Base-by-base conservation (phyloP, 164 flowering plant genomes). In the Litsea cubeba region DNA sequence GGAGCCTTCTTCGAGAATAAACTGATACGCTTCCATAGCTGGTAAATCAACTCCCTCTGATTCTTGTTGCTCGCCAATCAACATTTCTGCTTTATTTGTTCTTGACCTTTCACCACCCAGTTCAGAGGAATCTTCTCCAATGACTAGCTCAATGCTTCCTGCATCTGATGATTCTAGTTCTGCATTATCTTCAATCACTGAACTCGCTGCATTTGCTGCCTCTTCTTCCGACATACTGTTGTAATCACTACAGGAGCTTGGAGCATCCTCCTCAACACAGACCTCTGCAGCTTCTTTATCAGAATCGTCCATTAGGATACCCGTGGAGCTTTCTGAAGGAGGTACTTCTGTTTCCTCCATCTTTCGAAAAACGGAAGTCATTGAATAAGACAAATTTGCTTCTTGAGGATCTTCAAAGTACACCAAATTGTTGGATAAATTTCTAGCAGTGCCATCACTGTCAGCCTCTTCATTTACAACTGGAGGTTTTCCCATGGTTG, bases 321-420 rank as follows among this genome's bases (percentile, higher is more conserved):
- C 67, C 3, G 11, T 46, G 24, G 68, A 26, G 26, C 70, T 8
- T 64, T 46, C 57, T 40, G n/a, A 2, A 40, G 25, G 14, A 35
- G 30, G 51, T 11, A 62, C 22, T 22, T 72, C 60, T 24, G 72
- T 49, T 50, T 76, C 68, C 30, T 70, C 74, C 10, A 22, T 12
- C 2, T 74, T 65, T 20, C 65, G 72, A 1, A 24, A 28, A 40
- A 68, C 71, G 57, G 3, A 6, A 32, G 50, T 32, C 10, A 49
- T 54, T 28, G 57, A 3, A 5, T 50, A 51, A 26, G 23, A 20
- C 12, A 28, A 68, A 58, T 71, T 74, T 70, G 30, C 74, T 40
- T 58, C 50, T 46, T n/a, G 58, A 30, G 51, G 4, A 40, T 74
- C 79, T 32, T 62, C 68, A 49, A 72, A 65, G n/a, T 15, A 65